These are phyloP conservation scores for Argentina anserina DNA, from an alignment of 306 rosid species.

Conservation along the genomic window DNA sequence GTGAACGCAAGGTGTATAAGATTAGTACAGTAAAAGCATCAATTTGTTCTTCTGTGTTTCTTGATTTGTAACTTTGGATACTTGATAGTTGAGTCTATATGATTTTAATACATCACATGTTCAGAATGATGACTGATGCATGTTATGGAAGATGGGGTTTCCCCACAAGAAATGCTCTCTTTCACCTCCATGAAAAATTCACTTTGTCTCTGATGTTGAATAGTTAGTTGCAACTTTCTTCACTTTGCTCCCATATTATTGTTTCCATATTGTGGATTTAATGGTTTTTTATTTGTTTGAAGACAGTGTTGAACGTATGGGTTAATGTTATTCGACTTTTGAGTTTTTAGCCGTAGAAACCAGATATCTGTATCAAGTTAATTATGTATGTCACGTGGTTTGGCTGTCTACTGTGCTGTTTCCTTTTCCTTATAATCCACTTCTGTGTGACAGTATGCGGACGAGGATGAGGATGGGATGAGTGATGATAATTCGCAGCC, in stretches of 20 bases:
- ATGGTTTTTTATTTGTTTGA: background rate
- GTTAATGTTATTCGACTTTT: background rate
- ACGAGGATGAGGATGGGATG: constrained; percentile 60
- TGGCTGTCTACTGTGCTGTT: background rate
- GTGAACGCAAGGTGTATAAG: background rate
- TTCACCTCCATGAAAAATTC: background rate
- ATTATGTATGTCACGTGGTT: background rate
- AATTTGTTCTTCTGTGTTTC: background rate
- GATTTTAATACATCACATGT: background rate
- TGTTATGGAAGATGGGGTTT: background rate
- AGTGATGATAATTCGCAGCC: constrained; percentile 27
- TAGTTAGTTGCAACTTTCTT: background rate
- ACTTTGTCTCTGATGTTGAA: background rate
- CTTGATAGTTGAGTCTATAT: background rate
- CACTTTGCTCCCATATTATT: background rate
- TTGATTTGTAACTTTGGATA: background rate
- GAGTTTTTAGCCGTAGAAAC: background rate
- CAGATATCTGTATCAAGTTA: background rate
- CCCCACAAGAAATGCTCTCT: background rate
- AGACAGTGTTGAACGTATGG: background rate
- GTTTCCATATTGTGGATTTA: background rate
- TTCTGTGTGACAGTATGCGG: constrained; percentile 48
- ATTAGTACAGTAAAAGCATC: background rate
- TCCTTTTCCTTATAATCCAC: background rate
- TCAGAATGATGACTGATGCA: background rate